Evolutionary conservation across 345 rosid genomes (phyloP).

Genomic region (Brassica incana): DNA sequence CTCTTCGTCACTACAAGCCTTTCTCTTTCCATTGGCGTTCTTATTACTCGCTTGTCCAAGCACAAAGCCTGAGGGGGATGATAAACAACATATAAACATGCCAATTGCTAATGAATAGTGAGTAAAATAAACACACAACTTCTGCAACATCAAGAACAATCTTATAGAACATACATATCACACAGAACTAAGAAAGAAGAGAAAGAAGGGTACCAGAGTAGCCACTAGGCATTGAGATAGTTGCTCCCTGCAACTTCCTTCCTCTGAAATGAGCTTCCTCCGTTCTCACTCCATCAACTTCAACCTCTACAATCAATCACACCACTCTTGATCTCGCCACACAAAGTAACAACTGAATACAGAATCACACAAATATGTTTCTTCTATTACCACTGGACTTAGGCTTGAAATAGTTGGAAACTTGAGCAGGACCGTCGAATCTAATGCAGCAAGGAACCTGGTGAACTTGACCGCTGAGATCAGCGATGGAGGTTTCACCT

Average conservation of each 20-base stretch:
- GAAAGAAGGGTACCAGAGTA: conserved; percentile 54
- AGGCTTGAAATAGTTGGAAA: conserved; percentile 83
- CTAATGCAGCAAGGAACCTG: conserved; percentile 87
- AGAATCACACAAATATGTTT: neutral
- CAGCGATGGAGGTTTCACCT: conserved; percentile 24
- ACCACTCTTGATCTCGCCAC: neutral
- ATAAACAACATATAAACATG: conserved; percentile 5
- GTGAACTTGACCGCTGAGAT: conserved; percentile 61
- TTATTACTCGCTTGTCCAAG: conserved; percentile 54
- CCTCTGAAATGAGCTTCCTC: conserved; percentile 92
- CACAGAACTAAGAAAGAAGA: neutral
- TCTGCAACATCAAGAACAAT: neutral
- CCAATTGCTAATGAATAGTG: neutral
- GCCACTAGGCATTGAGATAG: conserved; percentile 60
- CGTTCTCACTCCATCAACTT: conserved; percentile 57
- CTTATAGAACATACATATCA: neutral
- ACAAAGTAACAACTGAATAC: neutral
- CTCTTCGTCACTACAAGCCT: conserved; percentile 46
- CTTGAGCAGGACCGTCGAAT: conserved; percentile 63
- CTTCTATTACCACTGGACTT: conserved; percentile 49
- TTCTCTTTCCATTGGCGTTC: conserved; percentile 46
- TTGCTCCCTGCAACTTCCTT: conserved; percentile 73
- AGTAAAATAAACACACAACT: conserved; percentile 2
- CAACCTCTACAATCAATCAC: conserved; percentile 43
- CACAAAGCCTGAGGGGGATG: conserved; percentile 57